These are phyloP conservation scores for Xylariaceae sp. DNA, from an alignment of 2,329 filamentous ascomycete genomes.

Conservation along the genomic window DNA sequence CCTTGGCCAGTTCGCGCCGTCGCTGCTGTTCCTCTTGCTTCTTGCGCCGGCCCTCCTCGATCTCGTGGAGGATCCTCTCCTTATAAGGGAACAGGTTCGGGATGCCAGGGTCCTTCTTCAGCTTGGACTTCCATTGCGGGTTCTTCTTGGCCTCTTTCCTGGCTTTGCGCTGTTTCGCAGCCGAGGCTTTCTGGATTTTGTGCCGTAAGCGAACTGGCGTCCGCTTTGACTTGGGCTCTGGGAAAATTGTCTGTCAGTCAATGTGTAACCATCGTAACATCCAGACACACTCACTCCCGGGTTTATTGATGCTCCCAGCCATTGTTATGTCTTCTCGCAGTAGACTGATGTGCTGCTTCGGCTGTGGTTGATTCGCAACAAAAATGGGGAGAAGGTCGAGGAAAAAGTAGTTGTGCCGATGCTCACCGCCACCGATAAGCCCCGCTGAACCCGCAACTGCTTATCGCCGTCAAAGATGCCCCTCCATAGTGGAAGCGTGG, in stretches of 20 bases:
- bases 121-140: conserved; percentile 87
- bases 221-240: conserved; percentile 94
- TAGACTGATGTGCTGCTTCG: conserved; percentile 2
- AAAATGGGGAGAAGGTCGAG: too few species aligned
- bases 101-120: conserved; percentile 97
- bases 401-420: conserved; percentile 17
- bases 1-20: conserved; percentile 65
- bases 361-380: background rate
- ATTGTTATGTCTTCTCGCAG: too few species aligned
- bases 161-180: conserved; percentile 82
- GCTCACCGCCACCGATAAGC: conserved; percentile 17
- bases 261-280: background rate
- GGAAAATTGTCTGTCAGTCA: background rate
- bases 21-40: conserved; percentile 74
- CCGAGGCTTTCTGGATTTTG: conserved; percentile 91
- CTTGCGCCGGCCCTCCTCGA: conserved; percentile 75
- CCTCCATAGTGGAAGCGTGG: too few species aligned
- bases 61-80: conserved; percentile 87
- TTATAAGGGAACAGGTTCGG: conserved; percentile 98
- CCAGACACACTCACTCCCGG: conserved; percentile 19
- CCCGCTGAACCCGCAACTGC: conserved; percentile 10
- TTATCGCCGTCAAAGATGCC: background rate
- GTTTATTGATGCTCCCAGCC: conserved; percentile 25
- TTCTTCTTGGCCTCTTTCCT: conserved; percentile 92
- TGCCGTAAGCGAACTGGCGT: conserved; percentile 80